Conservation (phyloP, 768 basidiomycete species). For the Pleurotus salmoneostramineus region DNA sequence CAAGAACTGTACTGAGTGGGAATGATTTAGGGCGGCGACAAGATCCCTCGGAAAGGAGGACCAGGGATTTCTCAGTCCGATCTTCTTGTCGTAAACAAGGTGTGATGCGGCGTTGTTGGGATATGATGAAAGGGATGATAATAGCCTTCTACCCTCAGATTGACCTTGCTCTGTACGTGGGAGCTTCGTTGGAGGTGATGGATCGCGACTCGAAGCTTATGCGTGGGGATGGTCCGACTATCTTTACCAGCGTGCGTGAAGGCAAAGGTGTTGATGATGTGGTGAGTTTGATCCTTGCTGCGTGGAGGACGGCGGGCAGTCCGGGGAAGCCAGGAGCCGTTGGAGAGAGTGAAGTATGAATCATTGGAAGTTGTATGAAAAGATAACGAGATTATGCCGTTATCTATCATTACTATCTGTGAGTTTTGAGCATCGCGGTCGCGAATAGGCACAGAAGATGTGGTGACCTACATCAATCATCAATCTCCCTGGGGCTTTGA, state of each 20-base stretch:
- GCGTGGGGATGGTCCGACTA: conserved; percentile 91
- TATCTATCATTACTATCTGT: too few relatives aligned
- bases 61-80: conserved; percentile 97
- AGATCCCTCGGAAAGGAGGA: conserved; percentile 97
- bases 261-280: conserved; percentile 79
- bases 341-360: conserved; percentile 26
- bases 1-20: conserved; percentile 1
- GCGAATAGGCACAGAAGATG: too few relatives aligned
- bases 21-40: conserved; percentile 84
- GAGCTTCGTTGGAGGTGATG: conserved; percentile 94
- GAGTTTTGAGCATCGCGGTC: too few relatives aligned
- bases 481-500: not conserved
- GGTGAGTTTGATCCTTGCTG: conserved; percentile 74
- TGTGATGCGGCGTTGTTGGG: conserved; percentile 19
- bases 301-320: conserved; percentile 83
- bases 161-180: conserved; percentile 90
- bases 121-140: too few relatives aligned
- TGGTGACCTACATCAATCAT: too few relatives aligned
- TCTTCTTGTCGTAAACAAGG: conserved; percentile 94
- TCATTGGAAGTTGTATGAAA: not conserved
- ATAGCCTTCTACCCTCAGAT: conserved; percentile 47
- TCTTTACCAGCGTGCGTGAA: conserved; percentile 85
- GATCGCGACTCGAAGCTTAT: conserved; percentile 87
- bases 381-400: too few relatives aligned
- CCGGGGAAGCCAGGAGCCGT: conserved; percentile 58